Base-by-base conservation (phyloP, 257 asterid genomes). In the Nicotiana noctiflora region DNA sequence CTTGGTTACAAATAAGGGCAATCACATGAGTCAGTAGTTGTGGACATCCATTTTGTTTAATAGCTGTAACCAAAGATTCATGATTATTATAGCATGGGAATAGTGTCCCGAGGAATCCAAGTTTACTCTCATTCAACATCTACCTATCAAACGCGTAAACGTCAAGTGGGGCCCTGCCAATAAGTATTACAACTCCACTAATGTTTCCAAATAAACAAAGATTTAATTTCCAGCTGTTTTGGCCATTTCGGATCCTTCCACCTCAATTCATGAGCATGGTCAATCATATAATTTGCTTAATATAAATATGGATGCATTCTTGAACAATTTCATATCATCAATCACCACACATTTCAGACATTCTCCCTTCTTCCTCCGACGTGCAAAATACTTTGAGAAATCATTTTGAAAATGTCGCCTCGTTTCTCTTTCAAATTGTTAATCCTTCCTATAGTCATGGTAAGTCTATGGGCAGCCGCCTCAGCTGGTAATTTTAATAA, bases 401-500 rank as follows among this genome's bases (percentile, higher is more conserved):
- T 66, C 27, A 66, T 5, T 3, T 65, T 29, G 4, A 6, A 2
- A 70, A 37, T 49, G 77, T 53, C 21, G 23, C 61, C 61, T 70
- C 57, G 8, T 15, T n/a, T 9, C 9, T 81, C 86, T 70, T 87
- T 3, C 75, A 55, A 55, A 55, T 18, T 55, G 61, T 55, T 55
- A 18, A 4, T 25, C 49, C 62, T 85, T 75, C 21, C 83, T 10
- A n/a, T 77, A 13, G 55, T 72, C 6, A 44, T 81, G 83, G 88
- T 86, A 34, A 86, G 86, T 81, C 76, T 88, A 32, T 55, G n/a
- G 61, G 25, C 84, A 25, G 91, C 82, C 8, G 75, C 86, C 17
- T 80, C 92, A 4, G 78, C 83, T 1, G 95, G 90, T 7, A 87
- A 90, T 61, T 91, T 93, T 92, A 3, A 53, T 60, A 74, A 79